These are phyloP conservation scores for Marasmius sp. DNA, from an alignment of 1,284 basidiomycete species.

Conservation along the genomic window DNA sequence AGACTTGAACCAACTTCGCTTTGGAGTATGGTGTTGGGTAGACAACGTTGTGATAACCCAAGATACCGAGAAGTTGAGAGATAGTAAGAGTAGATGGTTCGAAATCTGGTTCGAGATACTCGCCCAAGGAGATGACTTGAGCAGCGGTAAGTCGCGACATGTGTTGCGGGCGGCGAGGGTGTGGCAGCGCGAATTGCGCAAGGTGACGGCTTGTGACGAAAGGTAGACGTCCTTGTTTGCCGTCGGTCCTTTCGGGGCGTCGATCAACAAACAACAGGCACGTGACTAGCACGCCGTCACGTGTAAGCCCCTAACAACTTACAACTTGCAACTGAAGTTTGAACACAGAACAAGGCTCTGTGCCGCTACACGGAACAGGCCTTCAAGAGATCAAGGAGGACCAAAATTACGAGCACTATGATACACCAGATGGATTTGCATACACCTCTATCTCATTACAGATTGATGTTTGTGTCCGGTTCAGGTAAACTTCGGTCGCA, in stretches of 20 bases:
- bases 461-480: neutral
- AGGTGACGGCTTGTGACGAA: too few species aligned
- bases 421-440: neutral
- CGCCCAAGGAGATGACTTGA: constrained; percentile 68
- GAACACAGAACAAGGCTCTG: too few species aligned
- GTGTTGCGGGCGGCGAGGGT: constrained; percentile 15
- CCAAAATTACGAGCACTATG: too few species aligned
- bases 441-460: neutral
- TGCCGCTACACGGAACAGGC: too few species aligned
- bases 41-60: constrained; percentile 80
- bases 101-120: constrained; percentile 86
- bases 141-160: constrained; percentile 76
- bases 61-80: constrained; percentile 77
- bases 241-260: too few species aligned
- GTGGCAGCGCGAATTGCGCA: too few species aligned
- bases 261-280: too few species aligned
- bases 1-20: constrained; percentile 79
- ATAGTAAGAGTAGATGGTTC: constrained; percentile 80
- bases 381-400: too few species aligned
- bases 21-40: constrained; percentile 85
- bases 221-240: too few species aligned
- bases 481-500: constrained; percentile 43
- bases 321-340: too few species aligned
- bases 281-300: too few species aligned
- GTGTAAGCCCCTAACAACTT: too few species aligned